Evolutionary conservation across 192 early-diverging fungal genomes (phyloP).

Genomic region (Geosiphon pyriformis): DNA sequence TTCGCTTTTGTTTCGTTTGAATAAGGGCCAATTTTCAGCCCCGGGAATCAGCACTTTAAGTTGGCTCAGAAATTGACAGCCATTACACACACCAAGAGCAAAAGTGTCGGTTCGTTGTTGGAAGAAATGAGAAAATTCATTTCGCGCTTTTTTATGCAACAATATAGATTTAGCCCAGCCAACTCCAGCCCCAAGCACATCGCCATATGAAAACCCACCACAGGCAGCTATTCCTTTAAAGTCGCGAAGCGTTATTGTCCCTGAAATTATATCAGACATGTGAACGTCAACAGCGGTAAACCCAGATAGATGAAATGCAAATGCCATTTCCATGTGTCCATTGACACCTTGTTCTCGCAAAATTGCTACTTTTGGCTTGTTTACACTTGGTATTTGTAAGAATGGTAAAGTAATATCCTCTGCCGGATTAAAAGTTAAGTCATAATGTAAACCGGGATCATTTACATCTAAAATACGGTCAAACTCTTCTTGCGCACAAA

Average conservation of each 20-base stretch:
- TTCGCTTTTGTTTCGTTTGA: slow-evolving; percentile 87
- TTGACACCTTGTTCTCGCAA: slow-evolving; percentile 99
- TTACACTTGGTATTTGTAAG: slow-evolving; percentile 24
- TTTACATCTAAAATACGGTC: slow-evolving; percentile 57
- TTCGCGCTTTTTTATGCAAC: slow-evolving; percentile 60
- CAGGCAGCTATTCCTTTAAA: slow-evolving; percentile 91
- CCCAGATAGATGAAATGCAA: slow-evolving; percentile 88
- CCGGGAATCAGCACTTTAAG: slow-evolving; percentile 84
- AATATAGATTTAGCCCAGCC: slow-evolving; percentile 96
- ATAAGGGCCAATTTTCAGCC: slow-evolving; percentile 83
- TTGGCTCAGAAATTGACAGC: slow-evolving; percentile 94
- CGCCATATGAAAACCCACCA: slow-evolving; percentile 98
- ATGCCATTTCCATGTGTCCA: slow-evolving; percentile 91
- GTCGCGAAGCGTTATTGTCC: slow-evolving; percentile 52
- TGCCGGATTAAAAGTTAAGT: slow-evolving; percentile 76
- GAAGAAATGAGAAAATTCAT: slow-evolving; percentile 80
- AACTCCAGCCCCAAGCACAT: slow-evolving; percentile 96
- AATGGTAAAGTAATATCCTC: slow-evolving; percentile 37
- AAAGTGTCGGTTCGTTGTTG: slow-evolving; percentile 81
- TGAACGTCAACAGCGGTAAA: slow-evolving; percentile 95
- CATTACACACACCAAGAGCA: slow-evolving; percentile 96
- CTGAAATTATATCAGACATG: slow-evolving; percentile 89
- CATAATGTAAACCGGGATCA: slow-evolving; percentile 76
- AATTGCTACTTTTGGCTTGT: slow-evolving; percentile 82
- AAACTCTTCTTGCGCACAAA: slow-evolving; percentile 81